Conservation (phyloP, 306 rosid genomes). For the Vicia faba region DNA sequence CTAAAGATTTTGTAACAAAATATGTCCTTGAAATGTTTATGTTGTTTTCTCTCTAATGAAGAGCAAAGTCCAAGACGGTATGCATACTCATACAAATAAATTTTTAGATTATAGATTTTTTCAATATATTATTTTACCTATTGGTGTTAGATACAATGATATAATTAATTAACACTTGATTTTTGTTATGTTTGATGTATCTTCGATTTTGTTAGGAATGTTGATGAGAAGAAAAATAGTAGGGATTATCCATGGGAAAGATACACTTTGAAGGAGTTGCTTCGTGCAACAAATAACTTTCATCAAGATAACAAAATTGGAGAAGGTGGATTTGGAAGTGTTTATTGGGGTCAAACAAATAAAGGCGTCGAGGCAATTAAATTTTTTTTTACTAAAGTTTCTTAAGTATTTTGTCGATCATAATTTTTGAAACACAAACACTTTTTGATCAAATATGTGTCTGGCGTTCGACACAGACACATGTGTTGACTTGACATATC, state of each 20-base stretch:
- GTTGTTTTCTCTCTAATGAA: constrained; percentile 47
- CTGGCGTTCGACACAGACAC: no score
- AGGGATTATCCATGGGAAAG: constrained; percentile 83
- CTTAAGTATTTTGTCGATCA: not conserved
- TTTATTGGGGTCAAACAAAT: constrained; percentile 78
- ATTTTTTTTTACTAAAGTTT: not conserved
- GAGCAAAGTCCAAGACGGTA: constrained; percentile 50
- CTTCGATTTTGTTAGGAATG: constrained; percentile 32
- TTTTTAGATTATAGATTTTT: not conserved
- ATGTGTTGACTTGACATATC: no score
- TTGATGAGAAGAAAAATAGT: constrained; percentile 37
- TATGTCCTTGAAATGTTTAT: constrained; percentile 52
- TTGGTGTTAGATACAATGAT: not conserved
- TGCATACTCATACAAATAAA: constrained; percentile 18
- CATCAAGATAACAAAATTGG: constrained; percentile 83
- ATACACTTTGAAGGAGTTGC: constrained; percentile 80
- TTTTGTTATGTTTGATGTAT: not conserved
- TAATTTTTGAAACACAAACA: no score
- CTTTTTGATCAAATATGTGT: no score
- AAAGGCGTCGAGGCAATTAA: constrained; percentile 71
- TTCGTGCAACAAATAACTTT: constrained; percentile 83
- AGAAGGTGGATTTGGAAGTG: constrained; percentile 95
- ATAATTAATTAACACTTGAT: not conserved
- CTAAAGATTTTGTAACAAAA: constrained; percentile 13
- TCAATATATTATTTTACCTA: not conserved